These are phyloP conservation scores for Pichia kluyveri DNA, from an alignment of 805 yeast genomes.

Conservation along the genomic window DNA sequence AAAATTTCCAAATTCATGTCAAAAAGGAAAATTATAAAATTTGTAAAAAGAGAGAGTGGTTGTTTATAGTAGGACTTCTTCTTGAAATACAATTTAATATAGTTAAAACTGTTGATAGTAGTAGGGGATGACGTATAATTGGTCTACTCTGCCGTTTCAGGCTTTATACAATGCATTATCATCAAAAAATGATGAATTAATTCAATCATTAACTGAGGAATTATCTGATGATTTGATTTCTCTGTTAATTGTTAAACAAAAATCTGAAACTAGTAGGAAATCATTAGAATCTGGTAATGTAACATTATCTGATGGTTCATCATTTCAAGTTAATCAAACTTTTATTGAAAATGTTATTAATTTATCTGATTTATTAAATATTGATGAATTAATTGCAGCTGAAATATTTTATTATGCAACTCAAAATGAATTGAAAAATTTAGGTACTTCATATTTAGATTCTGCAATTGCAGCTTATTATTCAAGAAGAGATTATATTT, in stretches of 20 bases:
- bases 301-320: constrained; percentile 44
- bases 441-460: constrained; percentile 44
- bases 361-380: constrained; percentile 54
- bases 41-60: too few relatives aligned
- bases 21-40: too few relatives aligned
- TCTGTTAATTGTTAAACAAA: constrained; percentile 33
- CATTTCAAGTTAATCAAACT: constrained; percentile 53
- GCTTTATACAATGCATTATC: constrained; percentile 40
- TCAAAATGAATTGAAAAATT: constrained; percentile 23
- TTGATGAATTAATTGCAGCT: constrained; percentile 73
- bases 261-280: constrained; percentile 38
- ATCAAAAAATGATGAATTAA: constrained; percentile 15
- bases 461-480: constrained; percentile 62
- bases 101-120: too few relatives aligned
- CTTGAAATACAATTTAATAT: too few relatives aligned
- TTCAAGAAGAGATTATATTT: constrained; percentile 60
- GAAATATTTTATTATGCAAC: constrained; percentile 50
- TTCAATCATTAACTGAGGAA: constrained; percentile 11
- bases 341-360: constrained; percentile 53
- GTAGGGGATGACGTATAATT: too few relatives aligned
- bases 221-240: constrained; percentile 36
- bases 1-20: too few relatives aligned
- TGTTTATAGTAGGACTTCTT: too few relatives aligned
- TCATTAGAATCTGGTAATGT: constrained; percentile 39
- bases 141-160: constrained; percentile 33